Evolutionary conservation across 2,329 filamentous ascomycete genomes (phyloP).

Genomic region (Gremmenia infestans): DNA sequence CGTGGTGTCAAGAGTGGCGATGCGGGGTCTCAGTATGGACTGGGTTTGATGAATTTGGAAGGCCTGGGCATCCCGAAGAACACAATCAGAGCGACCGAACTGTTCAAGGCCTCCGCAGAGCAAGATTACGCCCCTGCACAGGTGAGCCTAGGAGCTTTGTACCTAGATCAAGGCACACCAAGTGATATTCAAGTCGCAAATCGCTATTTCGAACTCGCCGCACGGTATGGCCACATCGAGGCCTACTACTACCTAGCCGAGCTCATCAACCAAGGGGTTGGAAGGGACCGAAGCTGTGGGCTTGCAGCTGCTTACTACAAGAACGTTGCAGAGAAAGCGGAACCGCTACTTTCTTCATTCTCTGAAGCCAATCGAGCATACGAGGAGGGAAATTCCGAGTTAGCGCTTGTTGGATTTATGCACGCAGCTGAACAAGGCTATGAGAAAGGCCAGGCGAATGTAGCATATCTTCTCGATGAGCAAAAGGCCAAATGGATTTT

Average conservation of each 20-base stretch:
- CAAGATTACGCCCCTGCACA: conserved; percentile 63
- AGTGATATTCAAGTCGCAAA: conserved; percentile 46
- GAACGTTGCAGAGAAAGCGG: conserved; percentile 52
- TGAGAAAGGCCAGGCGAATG: conserved; percentile 65
- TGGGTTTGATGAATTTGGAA: conserved; percentile 66
- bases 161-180: conserved; percentile 59
- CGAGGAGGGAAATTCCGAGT: conserved; percentile 56
- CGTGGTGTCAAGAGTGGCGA: conserved; percentile 61
- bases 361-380: conserved; percentile 63
- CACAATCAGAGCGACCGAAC: conserved; percentile 55
- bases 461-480: conserved; percentile 66
- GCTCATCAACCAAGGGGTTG: conserved; percentile 60
- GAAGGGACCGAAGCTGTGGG: conserved; percentile 60
- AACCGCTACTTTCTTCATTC: conserved; percentile 55
- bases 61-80: conserved; percentile 61
- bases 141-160: conserved; percentile 61
- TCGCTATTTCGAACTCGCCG: conserved; percentile 66
- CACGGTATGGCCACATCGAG: conserved; percentile 64
- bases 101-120: conserved; percentile 62
- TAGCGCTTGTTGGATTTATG: conserved; percentile 61
- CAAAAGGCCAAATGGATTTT: conserved; percentile 49
- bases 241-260: conserved; percentile 71
- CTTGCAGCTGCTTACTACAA: conserved; percentile 66
- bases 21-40: conserved; percentile 61
- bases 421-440: conserved; percentile 73